phyloP scores from a whole-genome alignment of 768 basidiomycete species.

The Leccinum aurantiacum region DNA sequence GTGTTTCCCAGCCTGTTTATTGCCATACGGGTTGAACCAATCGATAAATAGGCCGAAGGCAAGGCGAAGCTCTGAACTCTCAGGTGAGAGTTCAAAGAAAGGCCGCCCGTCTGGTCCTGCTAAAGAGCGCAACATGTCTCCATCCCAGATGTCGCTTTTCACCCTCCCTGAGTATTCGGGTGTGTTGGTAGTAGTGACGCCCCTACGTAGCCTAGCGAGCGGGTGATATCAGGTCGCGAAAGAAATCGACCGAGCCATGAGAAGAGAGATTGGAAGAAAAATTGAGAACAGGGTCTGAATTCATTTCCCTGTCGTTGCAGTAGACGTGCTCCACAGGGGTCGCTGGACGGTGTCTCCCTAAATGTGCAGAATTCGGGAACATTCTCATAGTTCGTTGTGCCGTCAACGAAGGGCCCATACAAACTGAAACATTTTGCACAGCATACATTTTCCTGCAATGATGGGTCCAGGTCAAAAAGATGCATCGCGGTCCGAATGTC shows the following conservation, averaged over 20 bases:
- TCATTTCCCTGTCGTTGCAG: background rate
- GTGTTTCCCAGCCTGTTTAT: background rate
- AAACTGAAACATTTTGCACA: background rate
- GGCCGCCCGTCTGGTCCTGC: background rate
- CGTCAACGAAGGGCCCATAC: background rate
- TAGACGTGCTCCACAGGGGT: background rate
- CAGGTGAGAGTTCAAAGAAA: background rate
- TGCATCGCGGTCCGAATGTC: background rate
- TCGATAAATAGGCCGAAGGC: background rate
- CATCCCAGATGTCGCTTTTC: background rate
- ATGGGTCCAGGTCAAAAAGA: background rate
- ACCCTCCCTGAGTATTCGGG: background rate
- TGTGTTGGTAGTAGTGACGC: background rate
- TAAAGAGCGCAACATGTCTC: background rate
- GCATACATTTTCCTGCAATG: background rate
- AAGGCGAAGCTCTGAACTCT: background rate
- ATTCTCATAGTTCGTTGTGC: background rate
- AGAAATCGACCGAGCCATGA: background rate
- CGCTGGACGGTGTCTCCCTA: background rate
- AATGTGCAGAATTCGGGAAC: background rate
- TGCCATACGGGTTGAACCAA: background rate
- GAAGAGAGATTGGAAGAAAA: background rate
- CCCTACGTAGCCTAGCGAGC: background rate
- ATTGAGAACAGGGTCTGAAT: background rate
- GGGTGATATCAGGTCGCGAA: background rate